Conservation (phyloP, 1,284 basidiomycete species). For the Violaceomyces palustris region DNA sequence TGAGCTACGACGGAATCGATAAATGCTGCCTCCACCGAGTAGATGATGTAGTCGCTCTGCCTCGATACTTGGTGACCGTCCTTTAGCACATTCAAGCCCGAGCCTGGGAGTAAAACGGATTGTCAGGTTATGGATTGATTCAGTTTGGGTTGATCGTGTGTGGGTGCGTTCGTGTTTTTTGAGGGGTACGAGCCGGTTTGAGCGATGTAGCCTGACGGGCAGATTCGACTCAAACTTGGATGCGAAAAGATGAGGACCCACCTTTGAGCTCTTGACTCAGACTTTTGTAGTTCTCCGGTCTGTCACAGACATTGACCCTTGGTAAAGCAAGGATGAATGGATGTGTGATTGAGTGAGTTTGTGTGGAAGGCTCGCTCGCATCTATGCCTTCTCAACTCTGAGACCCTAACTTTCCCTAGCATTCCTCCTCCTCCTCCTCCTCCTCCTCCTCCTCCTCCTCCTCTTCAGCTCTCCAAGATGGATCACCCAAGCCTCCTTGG, state of each 20-base stretch:
- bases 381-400: too few species aligned
- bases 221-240: too few species aligned
- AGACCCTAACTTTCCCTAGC: too few species aligned
- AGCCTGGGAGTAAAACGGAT: constrained; percentile 13
- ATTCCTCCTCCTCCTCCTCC: not conserved
- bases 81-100: constrained; percentile 63
- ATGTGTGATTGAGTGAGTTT: not conserved
- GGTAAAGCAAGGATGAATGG: not conserved
- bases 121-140: too few species aligned
- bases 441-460: not conserved
- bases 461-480: too few species aligned
- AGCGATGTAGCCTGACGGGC: too few species aligned
- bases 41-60: constrained; percentile 80
- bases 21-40: constrained; percentile 88
- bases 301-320: constrained; percentile 88
- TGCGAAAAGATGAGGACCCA: too few species aligned
- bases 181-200: too few species aligned
- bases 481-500: too few species aligned
- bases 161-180: too few species aligned
- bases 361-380: not conserved
- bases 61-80: constrained; percentile 81
- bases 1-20: constrained; percentile 76
- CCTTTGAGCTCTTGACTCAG: constrained; percentile 65
- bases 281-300: constrained; percentile 68
- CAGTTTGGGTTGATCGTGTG: too few species aligned